Evolutionary conservation across 768 basidiomycete species (phyloP).

Genomic region (Lactarius sp.): DNA sequence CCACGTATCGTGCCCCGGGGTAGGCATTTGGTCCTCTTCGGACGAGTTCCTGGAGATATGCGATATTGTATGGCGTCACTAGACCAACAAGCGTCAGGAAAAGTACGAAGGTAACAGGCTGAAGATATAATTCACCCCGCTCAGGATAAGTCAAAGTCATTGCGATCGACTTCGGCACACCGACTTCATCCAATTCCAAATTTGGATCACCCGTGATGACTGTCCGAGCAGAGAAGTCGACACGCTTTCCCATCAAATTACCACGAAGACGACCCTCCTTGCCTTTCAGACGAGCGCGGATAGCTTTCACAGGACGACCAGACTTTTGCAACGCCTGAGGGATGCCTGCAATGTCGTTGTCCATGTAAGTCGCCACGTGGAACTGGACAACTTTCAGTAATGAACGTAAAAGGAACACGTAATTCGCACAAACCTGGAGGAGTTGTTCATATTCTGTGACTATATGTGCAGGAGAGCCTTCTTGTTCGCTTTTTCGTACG

Average conservation of each 20-base stretch:
- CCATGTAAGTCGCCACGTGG: constrained; percentile 99
- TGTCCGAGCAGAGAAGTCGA: constrained; percentile 97
- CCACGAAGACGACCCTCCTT: constrained; percentile 98
- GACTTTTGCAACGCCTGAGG: constrained; percentile 97
- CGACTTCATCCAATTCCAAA: constrained; percentile 92
- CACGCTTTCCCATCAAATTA: constrained; percentile 99
- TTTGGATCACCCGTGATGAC: constrained; percentile 99
- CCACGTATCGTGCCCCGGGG: constrained; percentile 94
- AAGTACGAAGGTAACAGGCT: neutral
- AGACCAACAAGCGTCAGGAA: constrained; percentile 17
- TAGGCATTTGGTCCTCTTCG: constrained; percentile 92
- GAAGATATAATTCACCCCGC: constrained; percentile 54
- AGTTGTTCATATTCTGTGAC: constrained; percentile 95
- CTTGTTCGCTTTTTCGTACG: constrained; percentile 88
- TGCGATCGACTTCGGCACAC: constrained; percentile 90
- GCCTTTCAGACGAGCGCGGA: constrained; percentile 95
- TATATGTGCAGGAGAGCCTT: constrained; percentile 94
- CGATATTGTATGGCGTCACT: constrained; percentile 98
- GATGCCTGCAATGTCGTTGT: constrained; percentile 97
- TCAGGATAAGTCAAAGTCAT: constrained; percentile 99
- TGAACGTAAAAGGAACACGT: neutral
- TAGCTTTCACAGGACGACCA: constrained; percentile 95
- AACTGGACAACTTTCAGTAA: constrained; percentile 50
- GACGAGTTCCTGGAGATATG: constrained; percentile 89
- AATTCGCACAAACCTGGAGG: constrained; percentile 63